Conservation (phyloP, 495 filamentous ascomycete species). For the Talaromyces stipitatus region DNA sequence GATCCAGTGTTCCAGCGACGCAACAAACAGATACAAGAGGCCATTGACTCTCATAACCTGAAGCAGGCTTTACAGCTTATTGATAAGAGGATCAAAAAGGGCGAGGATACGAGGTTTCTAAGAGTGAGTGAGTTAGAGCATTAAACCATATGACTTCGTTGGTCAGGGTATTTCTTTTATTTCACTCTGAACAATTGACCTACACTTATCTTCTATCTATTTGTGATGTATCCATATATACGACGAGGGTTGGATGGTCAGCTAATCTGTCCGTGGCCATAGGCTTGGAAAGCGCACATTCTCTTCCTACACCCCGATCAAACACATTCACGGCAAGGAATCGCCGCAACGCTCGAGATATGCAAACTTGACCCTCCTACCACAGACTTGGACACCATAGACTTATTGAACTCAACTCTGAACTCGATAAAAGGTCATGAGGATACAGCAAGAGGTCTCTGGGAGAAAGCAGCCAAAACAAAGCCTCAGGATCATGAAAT, state of each 20-base stretch:
- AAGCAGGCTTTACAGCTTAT: slow-evolving; percentile 54
- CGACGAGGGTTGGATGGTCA: no score
- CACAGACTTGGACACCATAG: slow-evolving; percentile 43
- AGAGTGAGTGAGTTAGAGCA: slow-evolving; percentile 24
- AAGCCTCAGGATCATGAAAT: slow-evolving; percentile 42
- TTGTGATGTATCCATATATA: no score
- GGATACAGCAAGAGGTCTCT: slow-evolving; percentile 31
- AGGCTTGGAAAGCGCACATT: slow-evolving; percentile 49
- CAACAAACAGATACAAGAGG: slow-evolving; percentile 51
- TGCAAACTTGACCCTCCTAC: slow-evolving; percentile 40
- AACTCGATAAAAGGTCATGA: slow-evolving; percentile 24
- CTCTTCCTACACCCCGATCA: slow-evolving; percentile 38
- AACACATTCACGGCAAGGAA: slow-evolving; percentile 32
- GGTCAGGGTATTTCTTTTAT: no score
- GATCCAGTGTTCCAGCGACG: slow-evolving; percentile 44
- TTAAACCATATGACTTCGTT: no score
- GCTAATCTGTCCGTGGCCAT: no score
- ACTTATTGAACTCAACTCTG: slow-evolving; percentile 33
- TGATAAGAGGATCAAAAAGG: slow-evolving; percentile 54
- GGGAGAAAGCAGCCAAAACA: slow-evolving; percentile 49
- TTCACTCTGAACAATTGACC: no score
- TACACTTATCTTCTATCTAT: no score
- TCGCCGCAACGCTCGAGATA: slow-evolving; percentile 39
- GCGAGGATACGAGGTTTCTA: slow-evolving; percentile 42
- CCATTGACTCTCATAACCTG: slow-evolving; percentile 47